These are phyloP conservation scores for Vaccinium vitisidaea DNA, from an alignment of 148 eudicot species.

Conservation along the genomic window DNA sequence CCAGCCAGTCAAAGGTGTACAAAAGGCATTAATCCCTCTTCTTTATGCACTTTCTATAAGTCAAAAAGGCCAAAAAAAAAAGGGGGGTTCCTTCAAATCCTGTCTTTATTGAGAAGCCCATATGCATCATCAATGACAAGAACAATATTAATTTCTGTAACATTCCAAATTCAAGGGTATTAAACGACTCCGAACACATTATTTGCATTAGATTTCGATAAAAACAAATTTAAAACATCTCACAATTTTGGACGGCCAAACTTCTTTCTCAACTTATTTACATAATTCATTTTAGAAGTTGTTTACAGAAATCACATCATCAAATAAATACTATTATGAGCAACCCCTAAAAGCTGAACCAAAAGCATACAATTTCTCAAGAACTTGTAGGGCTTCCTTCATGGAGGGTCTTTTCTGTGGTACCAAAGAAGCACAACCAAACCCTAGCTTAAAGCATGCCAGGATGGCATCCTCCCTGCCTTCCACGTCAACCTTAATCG, in stretches of 20 bases:
- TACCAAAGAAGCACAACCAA: slow-evolving; percentile 74
- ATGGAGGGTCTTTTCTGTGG: slow-evolving; percentile 88
- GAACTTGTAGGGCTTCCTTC: slow-evolving; percentile 71
- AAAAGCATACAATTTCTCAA: slow-evolving; percentile 52
- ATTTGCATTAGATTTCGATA: background rate
- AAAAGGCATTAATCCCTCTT: background rate
- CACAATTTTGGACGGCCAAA: background rate
- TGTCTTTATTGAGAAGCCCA: background rate
- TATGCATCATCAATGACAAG: slow-evolving; percentile 29
- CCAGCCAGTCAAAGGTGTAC: slow-evolving; percentile 10
- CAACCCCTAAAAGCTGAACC: slow-evolving; percentile 8
- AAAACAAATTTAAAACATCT: background rate
- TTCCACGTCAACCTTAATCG: slow-evolving; percentile 63
- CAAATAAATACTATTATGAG: background rate
- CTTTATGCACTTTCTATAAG: slow-evolving; percentile 13
- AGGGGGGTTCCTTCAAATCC: background rate
- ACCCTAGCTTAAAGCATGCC: slow-evolving; percentile 72
- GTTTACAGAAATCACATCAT: background rate
- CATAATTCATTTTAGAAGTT: background rate
- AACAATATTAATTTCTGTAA: background rate
- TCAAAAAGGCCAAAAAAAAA: slow-evolving; percentile 18
- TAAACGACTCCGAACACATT: background rate
- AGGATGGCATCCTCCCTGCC: slow-evolving; percentile 63
- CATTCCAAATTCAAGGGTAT: background rate
- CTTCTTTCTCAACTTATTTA: background rate